phyloP scores from a whole-genome alignment of 148 eudicot genomes.

The Dysphania ambrosioides region DNA sequence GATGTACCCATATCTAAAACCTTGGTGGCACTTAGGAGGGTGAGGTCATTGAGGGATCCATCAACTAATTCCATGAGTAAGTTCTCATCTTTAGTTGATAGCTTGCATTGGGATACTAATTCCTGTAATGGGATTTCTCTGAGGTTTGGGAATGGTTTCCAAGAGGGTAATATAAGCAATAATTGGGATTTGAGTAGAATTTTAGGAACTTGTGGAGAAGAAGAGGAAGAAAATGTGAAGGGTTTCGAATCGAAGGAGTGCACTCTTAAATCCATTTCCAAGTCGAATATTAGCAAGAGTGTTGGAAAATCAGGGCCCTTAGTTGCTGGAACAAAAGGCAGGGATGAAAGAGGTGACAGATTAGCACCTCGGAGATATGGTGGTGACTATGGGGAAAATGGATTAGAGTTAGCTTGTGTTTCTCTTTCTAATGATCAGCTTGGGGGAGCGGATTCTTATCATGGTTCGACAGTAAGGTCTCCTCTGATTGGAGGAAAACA shows the following conservation, averaged over 20 bases:
- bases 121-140: constrained; percentile 67
- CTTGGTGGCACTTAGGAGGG: constrained; percentile 81
- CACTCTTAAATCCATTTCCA: constrained; percentile 25
- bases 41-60: constrained; percentile 93
- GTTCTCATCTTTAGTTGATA: constrained; percentile 53
- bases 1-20: constrained; percentile 86
- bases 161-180: constrained; percentile 31
- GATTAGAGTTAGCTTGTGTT: constrained; percentile 42
- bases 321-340: constrained; percentile 21
- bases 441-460: constrained; percentile 63
- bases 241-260: constrained; percentile 25
- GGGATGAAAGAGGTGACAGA: constrained; percentile 32
- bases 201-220: constrained; percentile 41
- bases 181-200: constrained; percentile 28
- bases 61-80: constrained; percentile 82
- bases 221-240: constrained; percentile 35
- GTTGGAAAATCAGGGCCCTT: constrained; percentile 23
- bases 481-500: constrained; percentile 28
- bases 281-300: constrained; percentile 21
- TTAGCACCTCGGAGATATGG: constrained; percentile 28
- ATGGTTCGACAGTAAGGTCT: constrained; percentile 42
- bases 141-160: constrained; percentile 47
- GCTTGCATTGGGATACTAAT: constrained; percentile 78
- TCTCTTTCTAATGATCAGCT: constrained; percentile 39
- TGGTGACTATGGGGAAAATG: constrained; percentile 31